A percentile compares a stretch with the other conserved stretches of the same genome.
Conservation (phyloP, 208 protist species). For the Crithidia expoeki region DNA sequence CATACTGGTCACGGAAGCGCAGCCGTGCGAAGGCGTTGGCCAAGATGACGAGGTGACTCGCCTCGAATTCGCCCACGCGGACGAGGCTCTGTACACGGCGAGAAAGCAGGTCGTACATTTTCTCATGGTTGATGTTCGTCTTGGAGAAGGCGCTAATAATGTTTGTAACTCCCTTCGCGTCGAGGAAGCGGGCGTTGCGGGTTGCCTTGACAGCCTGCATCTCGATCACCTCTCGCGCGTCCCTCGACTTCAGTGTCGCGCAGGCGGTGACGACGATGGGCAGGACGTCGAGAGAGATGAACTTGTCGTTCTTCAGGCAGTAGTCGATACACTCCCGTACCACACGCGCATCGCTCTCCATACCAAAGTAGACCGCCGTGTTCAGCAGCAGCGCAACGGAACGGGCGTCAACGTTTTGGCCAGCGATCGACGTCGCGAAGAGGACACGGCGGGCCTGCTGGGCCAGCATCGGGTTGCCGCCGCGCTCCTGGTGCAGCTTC, state of each 20-base stretch:
- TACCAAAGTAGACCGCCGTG: slow-evolving; percentile 93
- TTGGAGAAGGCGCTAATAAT: slow-evolving; percentile 90
- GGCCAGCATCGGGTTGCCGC: slow-evolving; percentile 88
- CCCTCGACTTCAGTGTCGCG: slow-evolving; percentile 90
- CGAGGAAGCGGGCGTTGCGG: slow-evolving; percentile 84
- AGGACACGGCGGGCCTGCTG: slow-evolving; percentile 91
- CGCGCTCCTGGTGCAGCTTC: slow-evolving; percentile 90
- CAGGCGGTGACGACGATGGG: slow-evolving; percentile 89
- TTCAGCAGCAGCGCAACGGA: slow-evolving; percentile 87
- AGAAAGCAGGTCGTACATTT: slow-evolving; percentile 78
- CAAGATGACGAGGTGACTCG: slow-evolving; percentile 86
- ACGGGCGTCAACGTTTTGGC: slow-evolving; percentile 86
- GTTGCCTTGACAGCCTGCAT: slow-evolving; percentile 88
- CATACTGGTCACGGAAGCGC: slow-evolving; percentile 80
- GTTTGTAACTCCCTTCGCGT: slow-evolving; percentile 89
- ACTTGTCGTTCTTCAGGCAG: slow-evolving; percentile 90
- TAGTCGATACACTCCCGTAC: slow-evolving; percentile 93
- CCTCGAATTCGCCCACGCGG: slow-evolving; percentile 90
- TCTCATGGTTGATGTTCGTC: slow-evolving; percentile 86
- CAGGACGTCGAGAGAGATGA: slow-evolving; percentile 85
- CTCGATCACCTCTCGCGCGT: slow-evolving; percentile 92
- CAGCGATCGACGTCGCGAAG: slow-evolving; percentile 87
- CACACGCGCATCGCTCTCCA: slow-evolving; percentile 89
- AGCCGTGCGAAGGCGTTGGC: slow-evolving; percentile 82
- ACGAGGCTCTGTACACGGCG: slow-evolving; percentile 87